Conservation (phyloP, 2,329 filamentous ascomycete species). For the Penicillium sp. region DNA sequence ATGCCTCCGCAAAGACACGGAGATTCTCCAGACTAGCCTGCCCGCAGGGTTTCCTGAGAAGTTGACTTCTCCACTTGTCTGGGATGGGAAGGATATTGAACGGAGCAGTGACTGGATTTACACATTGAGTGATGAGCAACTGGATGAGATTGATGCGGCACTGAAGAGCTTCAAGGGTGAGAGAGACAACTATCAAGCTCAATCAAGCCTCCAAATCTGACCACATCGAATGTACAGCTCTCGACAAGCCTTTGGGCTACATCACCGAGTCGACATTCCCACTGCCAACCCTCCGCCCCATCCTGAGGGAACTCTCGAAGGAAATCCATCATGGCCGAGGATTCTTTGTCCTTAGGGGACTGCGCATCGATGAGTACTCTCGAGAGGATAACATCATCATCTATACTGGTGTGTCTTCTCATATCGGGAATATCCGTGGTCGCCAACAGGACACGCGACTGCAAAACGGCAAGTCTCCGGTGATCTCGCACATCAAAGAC, state of each 20-base stretch:
- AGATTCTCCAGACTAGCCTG: slow-evolving; percentile 26
- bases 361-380: slow-evolving; percentile 40
- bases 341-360: slow-evolving; percentile 49
- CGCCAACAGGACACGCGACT: slow-evolving; percentile 43
- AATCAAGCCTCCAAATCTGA: neutral
- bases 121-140: slow-evolving; percentile 31
- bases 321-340: slow-evolving; percentile 46
- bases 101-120: slow-evolving; percentile 41
- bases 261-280: slow-evolving; percentile 51
- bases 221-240: slow-evolving; percentile 30
- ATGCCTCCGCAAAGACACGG: slow-evolving; percentile 20
- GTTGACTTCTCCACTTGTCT: slow-evolving; percentile 49
- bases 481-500: slow-evolving; percentile 65
- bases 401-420: slow-evolving; percentile 47
- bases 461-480: slow-evolving; percentile 39
- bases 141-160: slow-evolving; percentile 48
- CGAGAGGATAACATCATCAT: slow-evolving; percentile 41
- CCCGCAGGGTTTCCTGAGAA: slow-evolving; percentile 47
- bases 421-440: slow-evolving; percentile 44
- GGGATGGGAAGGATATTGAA: slow-evolving; percentile 47
- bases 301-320: slow-evolving; percentile 36
- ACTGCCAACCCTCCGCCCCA: slow-evolving; percentile 38
- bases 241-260: slow-evolving; percentile 27
- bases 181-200: neutral
- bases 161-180: slow-evolving; percentile 47